phyloP scores from a whole-genome alignment of 169 alveolate species.

The Cyclospora cayetanensis region DNA sequence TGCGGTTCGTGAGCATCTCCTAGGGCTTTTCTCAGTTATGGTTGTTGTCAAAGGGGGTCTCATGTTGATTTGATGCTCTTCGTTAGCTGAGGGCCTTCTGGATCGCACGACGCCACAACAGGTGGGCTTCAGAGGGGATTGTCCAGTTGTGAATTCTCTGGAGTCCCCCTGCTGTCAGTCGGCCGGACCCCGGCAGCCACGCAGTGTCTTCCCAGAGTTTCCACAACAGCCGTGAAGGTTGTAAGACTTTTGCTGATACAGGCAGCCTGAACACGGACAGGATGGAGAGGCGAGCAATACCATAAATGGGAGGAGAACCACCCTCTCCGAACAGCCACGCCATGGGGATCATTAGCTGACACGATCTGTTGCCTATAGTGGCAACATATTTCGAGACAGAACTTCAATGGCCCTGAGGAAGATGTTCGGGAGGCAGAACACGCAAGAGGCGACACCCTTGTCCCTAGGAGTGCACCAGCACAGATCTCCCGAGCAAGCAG shows the following conservation, averaged over 20 bases:
- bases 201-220: slow-evolving; percentile 38
- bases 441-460: neutral
- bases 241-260: slow-evolving; percentile 28
- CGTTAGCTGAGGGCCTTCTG: too few species aligned
- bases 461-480: neutral
- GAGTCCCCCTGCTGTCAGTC: neutral
- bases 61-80: too few species aligned
- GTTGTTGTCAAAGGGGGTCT: too few species aligned
- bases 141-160: neutral
- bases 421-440: neutral
- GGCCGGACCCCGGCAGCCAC: neutral
- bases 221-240: slow-evolving; percentile 20
- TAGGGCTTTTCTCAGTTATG: too few species aligned
- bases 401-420: neutral
- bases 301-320: neutral
- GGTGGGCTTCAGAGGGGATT: neutral
- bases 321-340: too few species aligned
- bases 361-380: too few species aligned
- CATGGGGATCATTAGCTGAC: too few species aligned
- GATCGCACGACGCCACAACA: too few species aligned
- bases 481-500: slow-evolving; percentile 10
- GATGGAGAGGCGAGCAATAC: slow-evolving; percentile 16
- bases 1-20: too few species aligned
- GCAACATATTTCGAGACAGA: too few species aligned
- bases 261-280: slow-evolving; percentile 7